Evolutionary conservation across 2,329 filamentous ascomycete genomes (phyloP).

Genomic region (Claviceps fusiformis): DNA sequence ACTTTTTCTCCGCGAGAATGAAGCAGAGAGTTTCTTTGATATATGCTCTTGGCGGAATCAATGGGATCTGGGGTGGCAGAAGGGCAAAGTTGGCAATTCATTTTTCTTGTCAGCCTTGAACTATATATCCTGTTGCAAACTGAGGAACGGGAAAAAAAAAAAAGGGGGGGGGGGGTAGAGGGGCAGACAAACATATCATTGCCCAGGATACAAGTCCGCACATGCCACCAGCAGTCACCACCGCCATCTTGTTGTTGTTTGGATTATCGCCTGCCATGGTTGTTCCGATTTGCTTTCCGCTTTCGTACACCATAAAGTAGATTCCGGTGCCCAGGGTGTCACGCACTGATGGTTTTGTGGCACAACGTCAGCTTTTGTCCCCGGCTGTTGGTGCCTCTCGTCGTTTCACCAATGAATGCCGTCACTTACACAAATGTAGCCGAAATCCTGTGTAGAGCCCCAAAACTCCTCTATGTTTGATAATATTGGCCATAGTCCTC

Average conservation of each 20-base stretch:
- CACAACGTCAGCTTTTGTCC: not conserved
- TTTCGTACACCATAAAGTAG: constrained; percentile 85
- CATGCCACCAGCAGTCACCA: constrained; percentile 64
- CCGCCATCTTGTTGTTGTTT: constrained; percentile 66
- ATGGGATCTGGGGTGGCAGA: constrained; percentile 40
- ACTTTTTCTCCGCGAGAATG: constrained; percentile 51
- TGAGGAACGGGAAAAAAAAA: not conserved
- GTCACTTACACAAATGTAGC: constrained; percentile 57
- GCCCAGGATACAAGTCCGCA: constrained; percentile 80
- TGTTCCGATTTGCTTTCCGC: constrained; percentile 67
- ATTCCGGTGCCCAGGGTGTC: constrained; percentile 74
- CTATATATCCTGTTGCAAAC: not conserved
- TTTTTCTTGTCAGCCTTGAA: not conserved
- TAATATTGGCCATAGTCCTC: constrained; percentile 62
- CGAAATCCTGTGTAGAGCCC: constrained; percentile 73
- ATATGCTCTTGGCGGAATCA: constrained; percentile 74
- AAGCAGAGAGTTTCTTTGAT: constrained; percentile 68
- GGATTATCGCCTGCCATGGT: constrained; percentile 58
- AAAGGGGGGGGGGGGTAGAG: no score
- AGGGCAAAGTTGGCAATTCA: not conserved
- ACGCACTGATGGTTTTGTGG: constrained; percentile 38
- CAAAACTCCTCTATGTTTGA: constrained; percentile 56
- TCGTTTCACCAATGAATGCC: no score
- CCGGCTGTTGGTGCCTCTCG: not conserved
- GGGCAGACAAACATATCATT: constrained; percentile 44